Base-by-base conservation (phyloP, 805 yeast genomes). In the Myxozyma melibiosi region DNA sequence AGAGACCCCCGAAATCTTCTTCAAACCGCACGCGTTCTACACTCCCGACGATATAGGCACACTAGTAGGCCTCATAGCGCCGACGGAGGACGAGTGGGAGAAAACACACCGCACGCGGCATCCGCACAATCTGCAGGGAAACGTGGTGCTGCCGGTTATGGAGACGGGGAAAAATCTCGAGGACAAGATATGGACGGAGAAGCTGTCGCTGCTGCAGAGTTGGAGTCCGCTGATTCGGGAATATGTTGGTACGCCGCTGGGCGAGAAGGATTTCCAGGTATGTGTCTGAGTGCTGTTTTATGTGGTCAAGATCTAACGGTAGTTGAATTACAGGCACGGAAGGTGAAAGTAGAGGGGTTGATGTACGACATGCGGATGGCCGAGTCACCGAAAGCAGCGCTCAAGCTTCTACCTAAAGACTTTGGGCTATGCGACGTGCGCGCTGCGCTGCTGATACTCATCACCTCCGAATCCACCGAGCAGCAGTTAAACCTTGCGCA, bases 21-120 rank as follows among this genome's bases (percentile, higher is more conserved):
- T 27, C 30, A 30, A 40, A 8, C 45, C 31, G 14, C 58, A 55
- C 43, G 55, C 55, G 14, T 55, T 42, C 31, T 55, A 55, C 42
- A 18, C 31, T 4, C 51, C 58, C 38, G 58, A 55, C 41, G 51
- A 55, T 2, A 18, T 45, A 3, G 48, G 55, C 4, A 37, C 37
- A 20, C 41, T 55, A 5, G n/a, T 30, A 0, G 55, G 46, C 24
- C 28, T 55, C n/a, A 33, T 55, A 7, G 51, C 51, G 14, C 55
- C 55, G 2, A 11, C 42, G 8, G 14, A 7, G 3, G 57, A 53
- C 18, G 3, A n/a, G 22, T 13, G n/a, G 25, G 57, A 53, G 33
- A 22, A 22, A 7, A 22, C 31, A n/a, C 48, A 53, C 30, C 28
- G 18, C 14, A 39, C 57, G 41, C 41, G 57, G 14, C 16, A 18